Evolutionary conservation across 352 stramenopile species (phyloP).

Genomic region (Pythium coloratum): DNA sequence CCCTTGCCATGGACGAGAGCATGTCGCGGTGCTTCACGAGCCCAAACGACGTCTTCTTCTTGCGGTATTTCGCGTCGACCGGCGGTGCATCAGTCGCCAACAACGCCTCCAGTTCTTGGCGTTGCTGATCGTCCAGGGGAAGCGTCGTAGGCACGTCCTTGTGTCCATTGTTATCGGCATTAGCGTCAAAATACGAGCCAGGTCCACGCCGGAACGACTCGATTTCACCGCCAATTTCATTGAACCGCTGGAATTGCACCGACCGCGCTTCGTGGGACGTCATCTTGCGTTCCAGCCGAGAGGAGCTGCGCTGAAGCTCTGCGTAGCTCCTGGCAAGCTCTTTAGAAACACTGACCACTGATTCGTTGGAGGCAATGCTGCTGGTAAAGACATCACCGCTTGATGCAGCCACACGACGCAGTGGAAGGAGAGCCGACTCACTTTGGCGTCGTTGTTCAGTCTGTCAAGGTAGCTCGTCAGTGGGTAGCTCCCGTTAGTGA

Average conservation of each 20-base stretch:
- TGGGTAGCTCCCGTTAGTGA: neutral
- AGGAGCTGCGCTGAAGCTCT: slow-evolving; percentile 32
- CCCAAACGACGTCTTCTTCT: slow-evolving; percentile 20
- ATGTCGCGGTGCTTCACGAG: slow-evolving; percentile 38
- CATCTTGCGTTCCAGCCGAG: slow-evolving; percentile 39
- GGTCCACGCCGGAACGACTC: slow-evolving; percentile 42
- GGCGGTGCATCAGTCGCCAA: neutral
- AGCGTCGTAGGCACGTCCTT: neutral
- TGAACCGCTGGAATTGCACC: slow-evolving; percentile 41
- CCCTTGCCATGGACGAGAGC: slow-evolving; percentile 45
- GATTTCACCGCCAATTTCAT: slow-evolving; percentile 7
- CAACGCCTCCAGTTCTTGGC: slow-evolving; percentile 14
- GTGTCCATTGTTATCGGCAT: neutral
- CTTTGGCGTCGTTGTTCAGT: slow-evolving; percentile 12
- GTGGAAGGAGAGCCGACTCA: slow-evolving; percentile 20
- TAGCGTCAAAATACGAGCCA: slow-evolving; percentile 28
- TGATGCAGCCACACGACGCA: slow-evolving; percentile 3
- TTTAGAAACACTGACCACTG: slow-evolving; percentile 38
- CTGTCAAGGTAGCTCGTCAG: neutral
- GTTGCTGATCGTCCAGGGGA: slow-evolving; percentile 22
- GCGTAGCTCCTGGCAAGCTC: slow-evolving; percentile 57
- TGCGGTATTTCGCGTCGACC: neutral
- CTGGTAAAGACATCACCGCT: neutral
- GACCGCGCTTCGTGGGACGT: slow-evolving; percentile 32
- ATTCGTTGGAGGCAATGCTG: neutral